A percentile compares a stretch with the other conserved stretches of the same genome.
Evolutionary conservation across 176 grass and related monocot genomes (phyloP).

Genomic region (Puya raimondii): DNA sequence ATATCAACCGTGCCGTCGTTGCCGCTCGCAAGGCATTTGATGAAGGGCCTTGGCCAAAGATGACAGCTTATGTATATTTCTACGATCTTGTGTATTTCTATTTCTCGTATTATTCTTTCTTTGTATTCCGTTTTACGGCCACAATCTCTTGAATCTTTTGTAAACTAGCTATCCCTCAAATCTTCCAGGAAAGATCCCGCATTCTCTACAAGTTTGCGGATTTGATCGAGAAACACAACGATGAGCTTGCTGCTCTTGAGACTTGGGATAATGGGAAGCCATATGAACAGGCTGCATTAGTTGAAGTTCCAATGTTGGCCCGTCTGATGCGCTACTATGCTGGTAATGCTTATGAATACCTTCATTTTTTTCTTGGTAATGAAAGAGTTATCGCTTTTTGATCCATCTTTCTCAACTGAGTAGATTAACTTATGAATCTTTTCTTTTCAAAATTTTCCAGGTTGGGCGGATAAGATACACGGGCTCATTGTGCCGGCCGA

Average conservation of each 20-base stretch:
- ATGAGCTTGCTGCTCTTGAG: constrained; percentile 80
- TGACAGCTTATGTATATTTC: constrained; percentile 69
- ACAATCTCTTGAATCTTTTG: background rate
- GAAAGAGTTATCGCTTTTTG: background rate
- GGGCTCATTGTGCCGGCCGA: constrained; percentile 71
- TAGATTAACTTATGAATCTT: background rate
- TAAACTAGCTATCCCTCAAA: background rate
- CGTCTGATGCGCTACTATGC: constrained; percentile 82
- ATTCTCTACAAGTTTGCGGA: constrained; percentile 68
- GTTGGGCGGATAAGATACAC: constrained; percentile 91
- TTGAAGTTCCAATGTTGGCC: constrained; percentile 71
- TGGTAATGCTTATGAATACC: constrained; percentile 19
- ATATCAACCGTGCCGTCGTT: constrained; percentile 43
- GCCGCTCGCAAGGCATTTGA: constrained; percentile 77
- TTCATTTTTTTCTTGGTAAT: background rate
- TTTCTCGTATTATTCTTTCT: background rate
- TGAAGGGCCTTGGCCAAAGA: constrained; percentile 76
- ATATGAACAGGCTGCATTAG: constrained; percentile 46
- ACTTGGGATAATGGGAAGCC: constrained; percentile 95
- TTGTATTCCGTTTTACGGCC: background rate
- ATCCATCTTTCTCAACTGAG: background rate
- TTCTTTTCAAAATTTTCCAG: constrained; percentile 17
- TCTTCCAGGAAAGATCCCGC: constrained; percentile 65
- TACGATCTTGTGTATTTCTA: background rate
- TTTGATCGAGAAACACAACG: constrained; percentile 72